Percentiles rank a stretch among this genome's conserved stretches.
phyloP scores from a whole-genome alignment of 768 basidiomycete species.

The Rhizopogon roseolus region DNA sequence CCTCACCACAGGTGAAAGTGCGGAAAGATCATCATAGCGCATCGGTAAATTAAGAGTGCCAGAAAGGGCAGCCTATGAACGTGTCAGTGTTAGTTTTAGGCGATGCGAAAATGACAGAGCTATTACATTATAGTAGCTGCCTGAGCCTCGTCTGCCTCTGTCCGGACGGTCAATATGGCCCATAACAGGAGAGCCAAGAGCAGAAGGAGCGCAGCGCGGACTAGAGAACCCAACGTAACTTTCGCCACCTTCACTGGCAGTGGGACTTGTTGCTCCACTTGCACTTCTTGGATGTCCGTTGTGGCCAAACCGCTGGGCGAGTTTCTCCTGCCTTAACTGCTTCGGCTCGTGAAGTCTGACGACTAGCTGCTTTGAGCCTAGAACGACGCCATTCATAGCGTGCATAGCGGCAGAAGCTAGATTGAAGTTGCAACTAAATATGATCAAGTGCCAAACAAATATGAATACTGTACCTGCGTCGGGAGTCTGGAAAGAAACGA shows the following conservation, averaged over 20 bases:
- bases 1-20: constrained; percentile 81
- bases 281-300: constrained; percentile 78
- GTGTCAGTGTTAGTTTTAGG: constrained; percentile 3
- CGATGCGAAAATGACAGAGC: neutral
- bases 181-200: constrained; percentile 53
- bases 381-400: constrained; percentile 70
- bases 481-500: constrained; percentile 82
- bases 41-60: constrained; percentile 79
- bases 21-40: constrained; percentile 82
- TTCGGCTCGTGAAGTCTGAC: constrained; percentile 91
- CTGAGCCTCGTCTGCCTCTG: constrained; percentile 71
- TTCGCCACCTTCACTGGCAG: constrained; percentile 78
- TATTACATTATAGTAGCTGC: constrained; percentile 80
- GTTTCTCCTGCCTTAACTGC: constrained; percentile 84
- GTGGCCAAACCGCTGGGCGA: constrained; percentile 75
- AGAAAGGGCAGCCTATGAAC: constrained; percentile 65
- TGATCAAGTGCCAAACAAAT: neutral
- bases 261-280: constrained; percentile 83
- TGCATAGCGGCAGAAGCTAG: constrained; percentile 70
- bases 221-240: constrained; percentile 71
- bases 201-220: constrained; percentile 50
- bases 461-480: constrained; percentile 56
- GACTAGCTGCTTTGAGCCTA: constrained; percentile 75
- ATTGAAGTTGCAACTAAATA: neutral
- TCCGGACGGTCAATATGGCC: constrained; percentile 53